Evolutionary conservation across 2,329 filamentous ascomycete species (phyloP), one percentile per base, ranked within the genome.

Genomic region (Cladobotryum protrusum): DNA sequence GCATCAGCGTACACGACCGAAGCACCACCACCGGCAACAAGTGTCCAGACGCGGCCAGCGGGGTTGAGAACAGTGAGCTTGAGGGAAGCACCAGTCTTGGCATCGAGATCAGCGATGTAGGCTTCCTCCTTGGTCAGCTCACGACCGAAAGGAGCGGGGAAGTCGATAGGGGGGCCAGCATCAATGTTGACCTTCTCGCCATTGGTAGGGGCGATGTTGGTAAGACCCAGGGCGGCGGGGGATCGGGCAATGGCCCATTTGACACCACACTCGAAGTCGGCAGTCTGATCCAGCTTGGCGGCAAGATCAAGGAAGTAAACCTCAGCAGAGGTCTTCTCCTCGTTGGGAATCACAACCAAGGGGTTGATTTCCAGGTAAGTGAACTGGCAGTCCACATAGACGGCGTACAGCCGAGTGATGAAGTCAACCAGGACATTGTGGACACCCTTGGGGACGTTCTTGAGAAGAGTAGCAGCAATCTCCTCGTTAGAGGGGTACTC

Each of bases 311-410:
- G 83, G 85, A 99, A 99, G 82, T 96, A 83, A 48, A 99, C 93
- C 39, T 90, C 86, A 51, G 93, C 93, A 52, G 90, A 96, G 60
- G 92, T 97, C 67, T 82, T 87, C 63, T 91, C 85, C 59, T 82
- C 86, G 72, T 97, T 97, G 71, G 93, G 93, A 64, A 99, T 92
- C 69, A 96, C 93, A 55, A 99, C 93, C 58, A 99, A 79, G 61
- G 93, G 93, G 84, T 99, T 99, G 81, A 99, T 99, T 76, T 99
- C 93, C 63, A 99, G 89, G 79, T 99, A 99, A 67, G 93, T 97
- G 83, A 99, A 99, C 75, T 99, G 93, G 83, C 89, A 95, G 80
- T 99, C 93, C 58, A 97, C 93, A 67, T 97, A 99, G 76, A 99
- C 93, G 63, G 92, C 93, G 70, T 99, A 99, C 60, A 99, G 81